Evolutionary conservation across 164 flowering plant genomes (phyloP).

Genomic region (Nymphaea colorata): DNA sequence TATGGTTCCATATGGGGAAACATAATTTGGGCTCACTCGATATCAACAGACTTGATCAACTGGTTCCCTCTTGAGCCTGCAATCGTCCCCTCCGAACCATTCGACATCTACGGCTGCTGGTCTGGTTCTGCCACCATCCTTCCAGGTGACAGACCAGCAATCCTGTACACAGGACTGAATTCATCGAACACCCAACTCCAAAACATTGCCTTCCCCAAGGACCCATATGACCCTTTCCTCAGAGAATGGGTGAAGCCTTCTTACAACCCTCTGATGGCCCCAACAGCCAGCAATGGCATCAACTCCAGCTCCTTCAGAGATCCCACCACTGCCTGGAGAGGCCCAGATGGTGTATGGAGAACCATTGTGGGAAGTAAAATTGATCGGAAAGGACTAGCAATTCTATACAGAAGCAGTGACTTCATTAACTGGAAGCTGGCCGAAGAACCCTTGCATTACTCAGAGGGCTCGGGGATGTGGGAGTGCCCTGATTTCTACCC

Average conservation of each 20-base stretch:
- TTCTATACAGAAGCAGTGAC: constrained; percentile 51
- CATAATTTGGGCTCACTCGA: constrained; percentile 45
- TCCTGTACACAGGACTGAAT: constrained; percentile 41
- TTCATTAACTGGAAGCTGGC: constrained; percentile 47
- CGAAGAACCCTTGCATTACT: constrained; percentile 51
- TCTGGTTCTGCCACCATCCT: constrained; percentile 50
- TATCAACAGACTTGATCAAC: constrained; percentile 34
- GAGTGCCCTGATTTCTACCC: constrained; percentile 90
- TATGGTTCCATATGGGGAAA: constrained; percentile 32
- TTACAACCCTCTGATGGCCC: constrained; percentile 27
- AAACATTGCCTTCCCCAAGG: constrained; percentile 32
- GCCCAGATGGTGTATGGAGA: constrained; percentile 42
- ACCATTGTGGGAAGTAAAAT: constrained; percentile 38
- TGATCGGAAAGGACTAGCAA: constrained; percentile 32
- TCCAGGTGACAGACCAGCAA: constrained; percentile 26
- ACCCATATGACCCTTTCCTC: constrained; percentile 32
- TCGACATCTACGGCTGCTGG: constrained; percentile 34
- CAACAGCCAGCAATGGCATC: constrained; percentile 7
- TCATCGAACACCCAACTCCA: constrained; percentile 21
- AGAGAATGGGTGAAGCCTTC: constrained; percentile 30
- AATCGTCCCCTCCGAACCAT: constrained; percentile 21
- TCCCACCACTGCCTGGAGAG: constrained; percentile 36
- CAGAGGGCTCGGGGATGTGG: constrained; percentile 51
- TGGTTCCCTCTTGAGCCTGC: constrained; percentile 32
- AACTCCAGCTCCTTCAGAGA: constrained; percentile 25